A percentile compares a stretch with the other conserved stretches of the same genome.
Conservation (phyloP, 768 basidiomycete species). For the Podaxis sp. region DNA sequence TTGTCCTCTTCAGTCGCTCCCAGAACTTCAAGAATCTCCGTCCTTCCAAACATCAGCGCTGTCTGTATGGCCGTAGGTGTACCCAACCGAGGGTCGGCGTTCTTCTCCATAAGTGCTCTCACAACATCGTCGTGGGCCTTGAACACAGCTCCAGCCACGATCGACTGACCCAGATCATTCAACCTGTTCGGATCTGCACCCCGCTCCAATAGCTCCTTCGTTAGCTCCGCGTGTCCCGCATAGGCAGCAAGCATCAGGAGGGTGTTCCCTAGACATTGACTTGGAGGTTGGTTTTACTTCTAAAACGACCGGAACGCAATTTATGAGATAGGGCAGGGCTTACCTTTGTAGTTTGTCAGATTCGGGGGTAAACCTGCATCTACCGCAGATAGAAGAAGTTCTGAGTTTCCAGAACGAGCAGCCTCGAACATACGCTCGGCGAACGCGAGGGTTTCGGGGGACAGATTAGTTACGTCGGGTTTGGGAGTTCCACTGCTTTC, state of each 20-base stretch:
- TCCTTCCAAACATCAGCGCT: slow-evolving; percentile 66
- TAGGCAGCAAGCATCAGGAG: slow-evolving; percentile 80
- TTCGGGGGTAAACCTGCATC: slow-evolving; percentile 71
- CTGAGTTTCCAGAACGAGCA: slow-evolving; percentile 57
- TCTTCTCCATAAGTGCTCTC: slow-evolving; percentile 47
- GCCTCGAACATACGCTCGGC: slow-evolving; percentile 77
- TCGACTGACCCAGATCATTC: slow-evolving; percentile 73
- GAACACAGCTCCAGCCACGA: slow-evolving; percentile 77
- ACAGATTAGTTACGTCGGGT: slow-evolving; percentile 27
- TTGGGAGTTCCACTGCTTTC: not conserved
- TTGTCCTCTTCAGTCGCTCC: slow-evolving; percentile 61
- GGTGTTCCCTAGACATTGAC: slow-evolving; percentile 61
- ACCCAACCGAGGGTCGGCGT: slow-evolving; percentile 67
- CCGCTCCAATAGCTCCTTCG: slow-evolving; percentile 50
- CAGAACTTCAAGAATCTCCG: slow-evolving; percentile 52
- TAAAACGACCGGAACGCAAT: slow-evolving; percentile 6
- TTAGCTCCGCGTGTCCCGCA: slow-evolving; percentile 58
- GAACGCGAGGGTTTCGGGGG: slow-evolving; percentile 48
- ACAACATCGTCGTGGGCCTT: slow-evolving; percentile 69
- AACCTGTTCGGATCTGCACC: slow-evolving; percentile 66
- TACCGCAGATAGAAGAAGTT: slow-evolving; percentile 56
- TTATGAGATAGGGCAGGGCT: not conserved
- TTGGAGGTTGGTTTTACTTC: not conserved
- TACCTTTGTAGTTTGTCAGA: slow-evolving; percentile 72
- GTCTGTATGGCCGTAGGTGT: slow-evolving; percentile 68